Conservation (phyloP, 176 grass and related monocot genomes). For the Olyra latifolia region DNA sequence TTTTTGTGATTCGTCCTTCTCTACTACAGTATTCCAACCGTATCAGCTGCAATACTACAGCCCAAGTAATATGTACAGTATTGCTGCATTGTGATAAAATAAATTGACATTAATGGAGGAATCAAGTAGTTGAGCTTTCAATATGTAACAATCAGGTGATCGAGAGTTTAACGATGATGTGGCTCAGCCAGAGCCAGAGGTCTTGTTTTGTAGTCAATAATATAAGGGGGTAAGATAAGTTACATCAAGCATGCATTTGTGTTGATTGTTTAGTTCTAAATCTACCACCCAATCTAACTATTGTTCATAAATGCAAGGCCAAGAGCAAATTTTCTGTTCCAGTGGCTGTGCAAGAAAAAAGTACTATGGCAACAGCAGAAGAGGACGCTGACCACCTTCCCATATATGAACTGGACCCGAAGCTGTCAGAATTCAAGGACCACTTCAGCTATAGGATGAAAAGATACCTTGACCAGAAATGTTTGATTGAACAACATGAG, state of each 20-base stretch:
- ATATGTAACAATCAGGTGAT: too few species aligned
- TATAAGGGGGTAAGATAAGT: too few species aligned
- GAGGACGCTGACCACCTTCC: slow-evolving; percentile 44
- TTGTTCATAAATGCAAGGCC: slow-evolving; percentile 37
- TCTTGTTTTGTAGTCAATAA: too few species aligned
- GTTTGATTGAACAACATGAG: slow-evolving; percentile 66
- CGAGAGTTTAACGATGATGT: too few species aligned
- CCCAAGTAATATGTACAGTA: not conserved
- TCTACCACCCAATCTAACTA: not conserved
- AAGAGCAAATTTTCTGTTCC: slow-evolving; percentile 54
- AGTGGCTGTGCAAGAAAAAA: slow-evolving; percentile 34
- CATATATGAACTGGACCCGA: slow-evolving; percentile 66
- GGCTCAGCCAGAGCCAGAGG: too few species aligned
- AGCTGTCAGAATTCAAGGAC: slow-evolving; percentile 60
- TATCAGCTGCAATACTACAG: not conserved
- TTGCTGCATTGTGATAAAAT: not conserved
- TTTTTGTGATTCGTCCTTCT: too few species aligned
- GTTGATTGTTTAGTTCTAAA: not conserved
- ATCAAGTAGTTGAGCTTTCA: too few species aligned
- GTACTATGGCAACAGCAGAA: slow-evolving; percentile 33
- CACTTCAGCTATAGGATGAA: slow-evolving; percentile 77
- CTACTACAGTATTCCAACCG: not conserved
- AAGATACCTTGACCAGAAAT: slow-evolving; percentile 64
- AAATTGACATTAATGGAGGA: too few species aligned
- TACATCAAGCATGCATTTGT: not conserved